phyloP scores from a whole-genome alignment of 2,329 filamentous ascomycete species.

The Coniella lustricola region DNA sequence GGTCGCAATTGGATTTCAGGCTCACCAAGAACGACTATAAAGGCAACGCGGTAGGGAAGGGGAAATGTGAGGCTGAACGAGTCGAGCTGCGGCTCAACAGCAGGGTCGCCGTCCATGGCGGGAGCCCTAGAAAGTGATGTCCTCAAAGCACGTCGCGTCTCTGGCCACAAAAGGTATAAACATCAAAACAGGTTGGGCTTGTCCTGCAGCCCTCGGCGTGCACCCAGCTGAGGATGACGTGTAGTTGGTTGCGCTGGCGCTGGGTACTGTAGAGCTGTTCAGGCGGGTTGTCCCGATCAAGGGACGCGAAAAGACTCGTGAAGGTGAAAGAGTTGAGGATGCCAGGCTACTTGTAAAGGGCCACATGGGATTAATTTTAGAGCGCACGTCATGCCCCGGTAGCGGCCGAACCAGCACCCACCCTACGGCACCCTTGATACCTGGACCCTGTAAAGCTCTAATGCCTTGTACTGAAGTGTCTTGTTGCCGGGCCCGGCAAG shows the following conservation, averaged over 20 bases:
- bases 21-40: slow-evolving; percentile 76
- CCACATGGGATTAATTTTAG: slow-evolving; percentile 6
- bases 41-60: slow-evolving; percentile 80
- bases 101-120: slow-evolving; percentile 66
- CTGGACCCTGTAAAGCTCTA: not conserved
- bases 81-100: slow-evolving; percentile 67
- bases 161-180: slow-evolving; percentile 9
- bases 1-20: too few relatives aligned
- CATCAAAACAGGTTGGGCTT: not conserved
- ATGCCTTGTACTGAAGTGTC: too few relatives aligned
- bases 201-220: too few relatives aligned
- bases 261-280: too few relatives aligned
- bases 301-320: not conserved
- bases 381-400: slow-evolving; percentile 3
- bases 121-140: slow-evolving; percentile 9
- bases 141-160: slow-evolving; percentile 4
- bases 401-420: not conserved
- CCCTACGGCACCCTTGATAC: not conserved
- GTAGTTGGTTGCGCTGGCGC: too few relatives aligned
- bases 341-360: not conserved
- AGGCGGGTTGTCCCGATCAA: not conserved
- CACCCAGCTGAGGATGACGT: too few relatives aligned
- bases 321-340: not conserved
- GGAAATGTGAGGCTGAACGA: slow-evolving; percentile 81
- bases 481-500: too few relatives aligned